Conservation (phyloP, 345 rosid species). For the Litchi chinensis region DNA sequence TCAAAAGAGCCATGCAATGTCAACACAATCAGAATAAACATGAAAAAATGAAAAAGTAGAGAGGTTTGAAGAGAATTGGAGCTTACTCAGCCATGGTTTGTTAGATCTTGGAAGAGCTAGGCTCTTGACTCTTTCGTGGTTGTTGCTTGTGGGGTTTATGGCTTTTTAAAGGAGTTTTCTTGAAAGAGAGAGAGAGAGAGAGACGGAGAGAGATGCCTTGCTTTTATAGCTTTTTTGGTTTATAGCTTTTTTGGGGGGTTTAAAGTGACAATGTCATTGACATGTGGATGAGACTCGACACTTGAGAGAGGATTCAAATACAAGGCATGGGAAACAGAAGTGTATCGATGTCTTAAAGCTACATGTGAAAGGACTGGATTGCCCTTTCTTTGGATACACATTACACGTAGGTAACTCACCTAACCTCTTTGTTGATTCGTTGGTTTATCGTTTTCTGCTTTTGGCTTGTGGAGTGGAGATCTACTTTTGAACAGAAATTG, state of each 20-base stretch:
- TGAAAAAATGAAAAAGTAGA: not conserved
- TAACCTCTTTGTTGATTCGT: not conserved
- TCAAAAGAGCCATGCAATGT: not conserved
- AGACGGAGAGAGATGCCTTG: slow-evolving; percentile 18
- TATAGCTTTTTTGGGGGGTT: not conserved
- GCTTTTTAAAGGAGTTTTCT: slow-evolving; percentile 2
- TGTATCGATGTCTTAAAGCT: not conserved
- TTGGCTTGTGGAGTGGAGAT: not conserved
- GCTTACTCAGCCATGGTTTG: slow-evolving; percentile 48
- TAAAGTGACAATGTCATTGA: not conserved
- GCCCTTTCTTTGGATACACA: not conserved
- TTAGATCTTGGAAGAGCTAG: slow-evolving; percentile 8
- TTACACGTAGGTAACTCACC: not conserved
- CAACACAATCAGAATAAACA: not conserved
- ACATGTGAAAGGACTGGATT: not conserved
- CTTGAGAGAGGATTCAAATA: not conserved
- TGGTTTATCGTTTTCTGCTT: not conserved
- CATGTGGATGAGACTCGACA: not conserved
- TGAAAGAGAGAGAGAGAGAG: not conserved
- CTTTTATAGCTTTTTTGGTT: not conserved
- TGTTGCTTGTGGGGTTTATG: not conserved
- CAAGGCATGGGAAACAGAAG: not conserved
- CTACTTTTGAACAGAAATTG: not conserved
- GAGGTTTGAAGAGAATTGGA: slow-evolving; percentile 3
- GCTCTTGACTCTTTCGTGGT: not conserved